phyloP scores from a whole-genome alignment of 1,139 yeast species.

The Magnusiomyces clavatus region DNA sequence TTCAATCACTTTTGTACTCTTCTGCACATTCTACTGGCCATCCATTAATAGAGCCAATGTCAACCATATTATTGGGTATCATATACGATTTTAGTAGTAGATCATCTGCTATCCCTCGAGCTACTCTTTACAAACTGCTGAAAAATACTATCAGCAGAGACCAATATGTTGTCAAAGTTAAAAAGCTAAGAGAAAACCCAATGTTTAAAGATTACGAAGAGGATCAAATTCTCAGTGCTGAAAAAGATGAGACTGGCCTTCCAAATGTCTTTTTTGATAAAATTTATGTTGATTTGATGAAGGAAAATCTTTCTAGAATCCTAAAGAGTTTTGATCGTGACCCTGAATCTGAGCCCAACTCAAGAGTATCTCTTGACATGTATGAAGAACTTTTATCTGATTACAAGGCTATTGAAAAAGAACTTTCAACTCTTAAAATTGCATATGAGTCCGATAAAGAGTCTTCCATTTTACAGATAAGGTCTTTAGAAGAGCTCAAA shows the following conservation, averaged over 20 bases:
- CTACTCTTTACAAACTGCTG: conserved; percentile 54
- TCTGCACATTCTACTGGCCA: conserved; percentile 54
- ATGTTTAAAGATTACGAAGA: conserved; percentile 50
- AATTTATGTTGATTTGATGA: conserved; percentile 55
- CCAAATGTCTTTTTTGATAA: conserved; percentile 74
- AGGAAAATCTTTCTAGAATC: conserved; percentile 63
- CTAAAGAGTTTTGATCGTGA: conserved; percentile 64
- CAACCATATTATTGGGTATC: conserved; percentile 64
- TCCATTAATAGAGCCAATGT: conserved; percentile 65
- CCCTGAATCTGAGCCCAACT: conserved; percentile 64
- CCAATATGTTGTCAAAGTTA: conserved; percentile 64
- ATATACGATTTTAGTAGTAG: conserved; percentile 74
- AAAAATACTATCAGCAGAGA: conserved; percentile 72
- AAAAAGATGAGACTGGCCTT: conserved; percentile 71
- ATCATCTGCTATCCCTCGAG: conserved; percentile 62
- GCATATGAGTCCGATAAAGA: conserved; percentile 17
- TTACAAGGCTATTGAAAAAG: conserved; percentile 33
- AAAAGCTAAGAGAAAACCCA: conserved; percentile 58
- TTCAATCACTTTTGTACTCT: conserved; percentile 62
- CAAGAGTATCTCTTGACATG: conserved; percentile 58
- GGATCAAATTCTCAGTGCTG: conserved; percentile 38
- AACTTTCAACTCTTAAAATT: conserved; percentile 24
- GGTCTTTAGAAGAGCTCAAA: conserved; percentile 18
- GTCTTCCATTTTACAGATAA: conserved; percentile 17
- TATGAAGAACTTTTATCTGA: conserved; percentile 55